Conservation (phyloP, 2,329 filamentous ascomycete genomes). For the Alternaria conjuncta region DNA sequence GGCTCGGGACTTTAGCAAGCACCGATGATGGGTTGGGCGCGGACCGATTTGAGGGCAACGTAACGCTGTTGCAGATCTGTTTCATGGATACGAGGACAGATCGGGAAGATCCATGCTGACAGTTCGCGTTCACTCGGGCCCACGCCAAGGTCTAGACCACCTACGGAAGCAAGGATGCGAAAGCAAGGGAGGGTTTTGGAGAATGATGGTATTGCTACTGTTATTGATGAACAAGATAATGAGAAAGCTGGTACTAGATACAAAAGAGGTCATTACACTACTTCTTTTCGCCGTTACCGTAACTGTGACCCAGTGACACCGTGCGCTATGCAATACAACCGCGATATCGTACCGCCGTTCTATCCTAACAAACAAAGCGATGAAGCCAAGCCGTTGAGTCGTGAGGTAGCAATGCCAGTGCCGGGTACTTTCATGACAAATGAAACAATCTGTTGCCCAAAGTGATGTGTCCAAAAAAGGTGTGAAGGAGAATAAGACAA, state of each 20-base stretch:
- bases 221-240: no score
- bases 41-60: not conserved
- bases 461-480: conserved; percentile 6
- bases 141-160: not conserved
- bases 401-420: conserved; percentile 5
- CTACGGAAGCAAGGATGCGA: not conserved
- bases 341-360: not conserved
- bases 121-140: not conserved
- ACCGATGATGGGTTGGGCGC: not conserved
- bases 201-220: not conserved
- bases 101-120: not conserved
- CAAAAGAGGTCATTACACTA: not conserved
- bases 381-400: conserved; percentile 4
- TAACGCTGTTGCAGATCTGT: conserved; percentile 16
- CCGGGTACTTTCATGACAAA: not conserved
- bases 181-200: not conserved
- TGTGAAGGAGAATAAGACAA: conserved; percentile 1
- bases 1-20: not conserved
- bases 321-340: conserved; percentile 5
- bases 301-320: conserved; percentile 2
- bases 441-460: conserved; percentile 7
- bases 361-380: conserved; percentile 2
- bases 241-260: not conserved
- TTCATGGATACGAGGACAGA: conserved; percentile 8
- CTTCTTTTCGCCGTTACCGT: not conserved